Percentiles rank a stretch among this genome's conserved stretches.
Conservation (phyloP, 495 filamentous ascomycete genomes). For the Lophium mytilinum region DNA sequence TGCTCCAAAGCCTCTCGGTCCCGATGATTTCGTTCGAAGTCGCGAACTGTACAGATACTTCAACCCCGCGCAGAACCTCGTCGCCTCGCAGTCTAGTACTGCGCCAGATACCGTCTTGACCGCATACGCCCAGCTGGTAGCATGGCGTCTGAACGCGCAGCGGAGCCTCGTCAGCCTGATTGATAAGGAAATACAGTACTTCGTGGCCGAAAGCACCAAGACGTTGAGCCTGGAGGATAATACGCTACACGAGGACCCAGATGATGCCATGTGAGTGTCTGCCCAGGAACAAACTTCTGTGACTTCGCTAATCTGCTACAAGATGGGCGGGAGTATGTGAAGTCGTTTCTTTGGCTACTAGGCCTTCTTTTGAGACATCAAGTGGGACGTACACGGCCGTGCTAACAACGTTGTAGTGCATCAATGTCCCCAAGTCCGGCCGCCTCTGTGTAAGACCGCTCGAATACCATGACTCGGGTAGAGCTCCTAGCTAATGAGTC, state of each 20-base stretch:
- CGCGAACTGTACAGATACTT: constrained; percentile 24
- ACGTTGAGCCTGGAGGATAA: constrained; percentile 32
- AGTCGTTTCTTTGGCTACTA: too few relatives aligned
- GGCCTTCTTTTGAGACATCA: too few relatives aligned
- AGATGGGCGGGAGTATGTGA: too few relatives aligned
- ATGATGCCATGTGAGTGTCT: constrained; percentile 36
- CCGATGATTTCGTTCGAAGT: not conserved
- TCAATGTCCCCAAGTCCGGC: constrained; percentile 37
- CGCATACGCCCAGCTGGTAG: constrained; percentile 20
- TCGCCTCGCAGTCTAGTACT: not conserved
- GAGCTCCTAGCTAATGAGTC: not conserved
- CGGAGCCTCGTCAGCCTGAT: constrained; percentile 32
- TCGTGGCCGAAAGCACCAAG: constrained; percentile 48
- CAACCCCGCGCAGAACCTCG: not conserved
- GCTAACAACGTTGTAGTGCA: constrained; percentile 16
- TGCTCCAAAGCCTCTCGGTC: not conserved
- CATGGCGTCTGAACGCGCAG: constrained; percentile 19
- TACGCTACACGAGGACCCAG: constrained; percentile 30
- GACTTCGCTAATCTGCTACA: too few relatives aligned
- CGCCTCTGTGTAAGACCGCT: constrained; percentile 34
- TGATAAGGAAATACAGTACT: constrained; percentile 40
- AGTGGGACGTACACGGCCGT: not conserved
- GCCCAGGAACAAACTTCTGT: too few relatives aligned
- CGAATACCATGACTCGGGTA: not conserved
- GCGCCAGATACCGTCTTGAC: constrained; percentile 20